Evolutionary conservation across 1,284 basidiomycete species (phyloP), one percentile per base, ranked within the genome.

Genomic region (Cryptococcus hybrid): DNA sequence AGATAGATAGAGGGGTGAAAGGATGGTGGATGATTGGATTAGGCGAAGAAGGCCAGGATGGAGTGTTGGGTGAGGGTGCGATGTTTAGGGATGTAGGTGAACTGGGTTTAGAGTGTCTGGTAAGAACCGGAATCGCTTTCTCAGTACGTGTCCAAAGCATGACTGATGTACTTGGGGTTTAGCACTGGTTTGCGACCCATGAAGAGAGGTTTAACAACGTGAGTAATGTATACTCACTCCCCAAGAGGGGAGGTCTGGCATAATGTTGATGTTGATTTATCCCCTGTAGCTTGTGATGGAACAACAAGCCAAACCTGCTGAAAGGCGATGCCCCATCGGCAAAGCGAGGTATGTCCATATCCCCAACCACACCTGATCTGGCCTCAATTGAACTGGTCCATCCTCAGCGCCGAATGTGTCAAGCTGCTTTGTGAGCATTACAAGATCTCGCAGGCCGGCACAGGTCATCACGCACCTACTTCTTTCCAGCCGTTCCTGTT

Each of bases 401-500:
- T 30, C 3, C 1, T 30, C 30, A 71, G 71, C 42, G 68, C 68
- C 11, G 72, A 75, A 59, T 73, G 73, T 13, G 89, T 92, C 18
- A 91, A 92, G 70, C 81, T 93, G 42, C 80, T 94, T 36, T 87
- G 88, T n/a, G 89, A 92, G 57, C 86, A 93, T 71, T 76, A 76
- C 64, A 72, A 71, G 59, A 60, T 76, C 18, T 63, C 68, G 7
- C 71, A 73, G 63, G 68, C 66, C 15, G 7, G n/a, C 3, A n/a
- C 15, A 3, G 66, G 61, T 15, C 69, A 71, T 51, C 67, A 68
- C 30, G 52, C 66, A 1, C 87, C 89, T 3, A 88, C 89, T 1
- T 84, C 86, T 1, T 94, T 91, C 77, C 88, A 91, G 65, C 91
- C 92, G 0, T 92, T 93, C 80, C 88, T 97, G 74, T 83, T 97